Evolutionary conservation across 305 asterid genomes (phyloP).

Genomic region (Andrographis paniculata): DNA sequence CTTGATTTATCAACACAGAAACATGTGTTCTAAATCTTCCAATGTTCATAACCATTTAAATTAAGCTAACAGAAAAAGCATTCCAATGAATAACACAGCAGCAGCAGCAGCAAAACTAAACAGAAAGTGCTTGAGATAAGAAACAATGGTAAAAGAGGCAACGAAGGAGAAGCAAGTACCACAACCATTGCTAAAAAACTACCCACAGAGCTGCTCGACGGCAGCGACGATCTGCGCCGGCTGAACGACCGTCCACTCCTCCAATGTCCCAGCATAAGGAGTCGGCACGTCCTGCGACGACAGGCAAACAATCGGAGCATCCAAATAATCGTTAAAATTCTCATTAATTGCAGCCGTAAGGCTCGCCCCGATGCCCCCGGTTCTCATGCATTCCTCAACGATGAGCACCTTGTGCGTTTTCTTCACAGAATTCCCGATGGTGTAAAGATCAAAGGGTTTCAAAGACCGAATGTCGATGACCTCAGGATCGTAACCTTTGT

Average conservation of each 20-base stretch:
- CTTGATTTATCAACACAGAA: no score
- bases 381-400: constrained; percentile 91
- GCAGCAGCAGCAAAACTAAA: no score
- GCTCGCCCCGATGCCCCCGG: constrained; percentile 90
- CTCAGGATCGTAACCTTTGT: constrained; percentile 79
- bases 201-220: constrained; percentile 43
- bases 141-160: no score
- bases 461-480: constrained; percentile 79
- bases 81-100: no score
- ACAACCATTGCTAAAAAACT: neutral
- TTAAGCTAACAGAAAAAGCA: no score
- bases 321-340: constrained; percentile 67
- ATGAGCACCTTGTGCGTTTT: constrained; percentile 72
- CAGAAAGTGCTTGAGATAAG: no score
- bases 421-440: constrained; percentile 73
- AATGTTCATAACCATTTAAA: no score
- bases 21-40: no score
- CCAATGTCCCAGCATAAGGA: constrained; percentile 67
- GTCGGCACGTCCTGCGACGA: constrained; percentile 89
- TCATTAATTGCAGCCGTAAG: constrained; percentile 72
- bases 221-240: constrained; percentile 69
- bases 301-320: constrained; percentile 62
- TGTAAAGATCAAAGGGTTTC: constrained; percentile 76
- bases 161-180: no score
- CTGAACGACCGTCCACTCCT: constrained; percentile 71